Conservation (phyloP, 768 basidiomycete species). For the Macrolepiota albuminosa region DNA sequence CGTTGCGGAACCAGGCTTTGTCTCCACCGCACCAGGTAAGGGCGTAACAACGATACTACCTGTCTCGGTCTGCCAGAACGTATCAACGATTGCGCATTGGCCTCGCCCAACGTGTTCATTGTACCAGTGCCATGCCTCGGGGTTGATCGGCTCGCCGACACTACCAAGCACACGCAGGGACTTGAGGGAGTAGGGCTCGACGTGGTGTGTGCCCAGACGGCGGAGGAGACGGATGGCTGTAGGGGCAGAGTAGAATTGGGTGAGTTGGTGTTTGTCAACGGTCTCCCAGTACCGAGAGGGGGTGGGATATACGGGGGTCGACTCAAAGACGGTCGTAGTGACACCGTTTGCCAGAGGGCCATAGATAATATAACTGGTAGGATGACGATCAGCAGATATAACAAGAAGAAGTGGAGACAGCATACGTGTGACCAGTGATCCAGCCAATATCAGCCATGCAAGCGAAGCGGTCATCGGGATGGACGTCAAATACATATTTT, state of each 20-base stretch:
- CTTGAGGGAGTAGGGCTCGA: conserved; percentile 76
- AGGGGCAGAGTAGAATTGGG: conserved; percentile 94
- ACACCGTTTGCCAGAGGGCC: conserved; percentile 87
- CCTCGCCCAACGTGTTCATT: conserved; percentile 88
- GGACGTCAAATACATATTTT: conserved; percentile 97
- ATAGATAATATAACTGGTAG: conserved; percentile 80
- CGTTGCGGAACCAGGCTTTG: conserved; percentile 94
- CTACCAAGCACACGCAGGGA: conserved; percentile 83
- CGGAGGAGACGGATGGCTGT: conserved; percentile 91
- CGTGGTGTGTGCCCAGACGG: conserved; percentile 78
- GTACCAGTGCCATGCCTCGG: conserved; percentile 99
- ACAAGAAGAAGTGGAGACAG: conserved; percentile 1
- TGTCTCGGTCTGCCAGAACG: conserved; percentile 98
- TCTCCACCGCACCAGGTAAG: conserved; percentile 92
- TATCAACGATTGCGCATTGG: conserved; percentile 93
- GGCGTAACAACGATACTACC: conserved; percentile 94
- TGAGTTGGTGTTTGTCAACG: conserved; percentile 88
- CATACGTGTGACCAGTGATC: conserved; percentile 93
- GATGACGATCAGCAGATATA: conserved; percentile 1
- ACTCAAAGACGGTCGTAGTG: conserved; percentile 90
- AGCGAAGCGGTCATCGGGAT: conserved; percentile 92
- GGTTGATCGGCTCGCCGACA: conserved; percentile 98
- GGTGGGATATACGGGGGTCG: conserved; percentile 94
- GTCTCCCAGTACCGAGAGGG: conserved; percentile 97
- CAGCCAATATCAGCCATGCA: conserved; percentile 99